Evolutionary conservation across 73 alveolate species (phyloP).

Genomic region (Paramecium primaurelia): DNA sequence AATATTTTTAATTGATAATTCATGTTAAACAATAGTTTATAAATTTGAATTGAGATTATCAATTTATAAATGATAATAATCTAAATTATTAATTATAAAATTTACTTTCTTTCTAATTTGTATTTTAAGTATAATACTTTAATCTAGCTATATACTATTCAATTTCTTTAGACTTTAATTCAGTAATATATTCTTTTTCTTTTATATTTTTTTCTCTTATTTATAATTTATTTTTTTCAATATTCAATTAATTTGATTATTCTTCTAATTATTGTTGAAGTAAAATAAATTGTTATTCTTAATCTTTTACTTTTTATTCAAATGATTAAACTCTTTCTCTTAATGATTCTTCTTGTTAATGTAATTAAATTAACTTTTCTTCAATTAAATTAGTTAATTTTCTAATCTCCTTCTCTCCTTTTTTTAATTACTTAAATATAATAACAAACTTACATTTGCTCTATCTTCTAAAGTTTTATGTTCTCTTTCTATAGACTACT

Average conservation of each 20-base stretch:
- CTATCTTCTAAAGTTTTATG: background rate
- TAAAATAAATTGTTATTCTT: background rate
- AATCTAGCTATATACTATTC: background rate
- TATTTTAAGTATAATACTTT: background rate
- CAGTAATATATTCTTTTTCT: background rate
- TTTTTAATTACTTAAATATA: background rate
- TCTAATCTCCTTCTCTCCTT: background rate
- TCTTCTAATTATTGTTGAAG: background rate
- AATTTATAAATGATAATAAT: background rate
- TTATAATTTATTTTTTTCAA: background rate
- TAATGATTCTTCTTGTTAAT: background rate
- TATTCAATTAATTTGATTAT: background rate
- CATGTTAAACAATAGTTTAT: background rate
- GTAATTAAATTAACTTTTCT: background rate
- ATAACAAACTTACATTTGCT: background rate
- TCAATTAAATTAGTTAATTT: background rate
- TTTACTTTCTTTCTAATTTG: slow-evolving; percentile 9
- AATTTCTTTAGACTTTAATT: background rate
- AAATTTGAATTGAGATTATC: background rate
- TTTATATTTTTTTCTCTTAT: background rate
- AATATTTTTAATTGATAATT: background rate
- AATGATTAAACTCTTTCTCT: background rate
- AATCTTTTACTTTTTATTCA: background rate
- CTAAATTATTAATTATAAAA: background rate
- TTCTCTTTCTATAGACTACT: background rate